Conservation (phyloP, 2,329 filamentous ascomycete species). For the Dothideomycetes sp. region DNA sequence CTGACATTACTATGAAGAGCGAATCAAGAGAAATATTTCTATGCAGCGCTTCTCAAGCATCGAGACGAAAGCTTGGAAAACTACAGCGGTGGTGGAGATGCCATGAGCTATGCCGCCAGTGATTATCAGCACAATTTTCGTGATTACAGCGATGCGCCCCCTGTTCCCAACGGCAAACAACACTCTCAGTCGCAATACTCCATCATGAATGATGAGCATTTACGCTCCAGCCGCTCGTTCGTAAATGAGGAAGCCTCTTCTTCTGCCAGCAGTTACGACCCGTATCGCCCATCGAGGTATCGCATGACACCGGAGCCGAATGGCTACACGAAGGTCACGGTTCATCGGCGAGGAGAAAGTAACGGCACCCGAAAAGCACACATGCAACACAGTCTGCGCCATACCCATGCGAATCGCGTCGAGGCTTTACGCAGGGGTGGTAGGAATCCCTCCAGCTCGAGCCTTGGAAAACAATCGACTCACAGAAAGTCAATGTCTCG, state of each 20-base stretch:
- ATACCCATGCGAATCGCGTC: constrained; percentile 31
- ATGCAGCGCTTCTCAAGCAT: constrained; percentile 72
- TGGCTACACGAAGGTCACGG: constrained; percentile 51
- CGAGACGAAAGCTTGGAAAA: constrained; percentile 78
- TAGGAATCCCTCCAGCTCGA: constrained; percentile 22
- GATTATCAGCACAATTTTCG: constrained; percentile 70
- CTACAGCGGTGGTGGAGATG: constrained; percentile 57
- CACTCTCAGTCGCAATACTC: constrained; percentile 45
- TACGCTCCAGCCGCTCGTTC: constrained; percentile 36
- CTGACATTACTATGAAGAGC: constrained; percentile 36
- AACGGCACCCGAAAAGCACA: constrained; percentile 25
- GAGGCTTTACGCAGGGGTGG: constrained; percentile 23
- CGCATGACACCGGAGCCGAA: constrained; percentile 24
- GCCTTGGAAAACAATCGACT: constrained; percentile 11
- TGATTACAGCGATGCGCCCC: constrained; percentile 20
- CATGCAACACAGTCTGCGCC: constrained; percentile 26
- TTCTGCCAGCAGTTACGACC: constrained; percentile 64
- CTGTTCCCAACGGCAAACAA: constrained; percentile 22
- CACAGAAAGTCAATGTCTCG: constrained; percentile 9
- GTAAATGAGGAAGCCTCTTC: constrained; percentile 32
- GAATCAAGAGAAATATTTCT: constrained; percentile 91
- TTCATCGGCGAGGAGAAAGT: constrained; percentile 43
- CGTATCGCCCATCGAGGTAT: constrained; percentile 60
- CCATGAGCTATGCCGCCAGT: constrained; percentile 70
- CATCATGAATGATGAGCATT: constrained; percentile 43